Conservation (phyloP, 2,329 filamentous ascomycete genomes). For the Cryphonectria parasitica region DNA sequence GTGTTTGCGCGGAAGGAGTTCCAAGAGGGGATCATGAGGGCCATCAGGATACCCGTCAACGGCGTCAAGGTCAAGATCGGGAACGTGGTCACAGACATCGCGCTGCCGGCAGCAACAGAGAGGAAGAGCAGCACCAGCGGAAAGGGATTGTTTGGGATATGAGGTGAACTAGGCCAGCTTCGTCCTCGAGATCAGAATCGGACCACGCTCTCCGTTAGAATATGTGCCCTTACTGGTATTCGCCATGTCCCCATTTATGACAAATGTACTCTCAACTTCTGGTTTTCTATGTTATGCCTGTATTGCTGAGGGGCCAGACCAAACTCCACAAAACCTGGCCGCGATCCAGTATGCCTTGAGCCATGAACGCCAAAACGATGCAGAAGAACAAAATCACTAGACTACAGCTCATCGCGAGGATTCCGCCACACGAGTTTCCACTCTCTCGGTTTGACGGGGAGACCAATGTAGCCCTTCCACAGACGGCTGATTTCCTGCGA, state of each 20-base stretch:
- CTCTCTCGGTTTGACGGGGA: conserved; percentile 53
- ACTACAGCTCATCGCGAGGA: conserved; percentile 49
- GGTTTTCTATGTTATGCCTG: not conserved
- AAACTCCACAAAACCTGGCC: not conserved
- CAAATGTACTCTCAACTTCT: not conserved
- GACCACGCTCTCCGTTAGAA: not conserved
- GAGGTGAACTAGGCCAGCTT: not conserved
- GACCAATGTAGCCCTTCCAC: conserved; percentile 56
- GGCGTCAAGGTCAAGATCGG: conserved; percentile 77
- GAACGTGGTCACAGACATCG: conserved; percentile 63
- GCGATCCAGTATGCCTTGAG: not conserved
- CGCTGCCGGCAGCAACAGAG: conserved; percentile 35
- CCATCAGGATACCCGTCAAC: conserved; percentile 57
- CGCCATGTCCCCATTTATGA: not conserved
- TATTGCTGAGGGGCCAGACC: not conserved
- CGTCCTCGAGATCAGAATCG: not conserved
- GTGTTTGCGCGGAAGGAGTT: conserved; percentile 35
- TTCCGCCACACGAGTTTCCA: conserved; percentile 52
- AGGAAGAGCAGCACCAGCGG: conserved; percentile 2
- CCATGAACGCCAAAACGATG: conserved; percentile 17
- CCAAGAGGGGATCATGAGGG: conserved; percentile 37
- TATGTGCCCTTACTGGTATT: not conserved
- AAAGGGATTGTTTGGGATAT: conserved; percentile 23
- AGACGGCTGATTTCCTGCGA: conserved; percentile 49
- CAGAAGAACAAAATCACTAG: not conserved